Percentiles rank a stretch among this genome's conserved stretches.
These are phyloP conservation scores for Phytophthora citricola DNA, from an alignment of 352 stramenopile species.

Conservation along the genomic window DNA sequence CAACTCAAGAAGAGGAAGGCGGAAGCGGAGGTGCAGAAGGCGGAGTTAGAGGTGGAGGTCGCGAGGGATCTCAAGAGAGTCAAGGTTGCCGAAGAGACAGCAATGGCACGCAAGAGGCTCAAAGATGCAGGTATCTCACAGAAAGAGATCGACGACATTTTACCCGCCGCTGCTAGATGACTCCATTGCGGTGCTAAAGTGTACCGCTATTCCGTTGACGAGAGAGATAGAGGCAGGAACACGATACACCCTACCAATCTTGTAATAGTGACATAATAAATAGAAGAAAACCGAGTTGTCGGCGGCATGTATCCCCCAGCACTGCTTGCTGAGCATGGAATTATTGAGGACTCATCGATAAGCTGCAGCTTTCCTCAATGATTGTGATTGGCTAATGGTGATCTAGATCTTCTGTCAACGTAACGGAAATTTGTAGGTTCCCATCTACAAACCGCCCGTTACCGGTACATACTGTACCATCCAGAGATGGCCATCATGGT, in stretches of 20 bases:
- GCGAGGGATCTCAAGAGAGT: conserved; percentile 41
- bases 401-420: conserved; percentile 1
- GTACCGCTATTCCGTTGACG: not conserved
- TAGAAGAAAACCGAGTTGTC: conserved; percentile 22
- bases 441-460: not conserved
- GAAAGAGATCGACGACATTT: conserved; percentile 37
- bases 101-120: conserved; percentile 40
- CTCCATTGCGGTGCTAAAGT: not conserved
- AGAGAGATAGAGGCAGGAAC: conserved; percentile 6
- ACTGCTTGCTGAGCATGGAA: too few relatives aligned
- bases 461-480: not conserved
- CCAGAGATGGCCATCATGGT: conserved; percentile 45
- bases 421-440: not conserved
- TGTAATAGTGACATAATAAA: conserved; percentile 31
- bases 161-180: conserved; percentile 32
- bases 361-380: conserved; percentile 9
- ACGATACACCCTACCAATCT: conserved; percentile 11
- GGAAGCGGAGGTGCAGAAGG: conserved; percentile 38
- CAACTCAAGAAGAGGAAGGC: conserved; percentile 37
- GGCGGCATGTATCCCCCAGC: not conserved
- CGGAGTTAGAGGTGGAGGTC: conserved; percentile 37
- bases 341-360: conserved; percentile 2
- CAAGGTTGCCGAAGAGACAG: conserved; percentile 37
- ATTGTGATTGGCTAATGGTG: conserved; percentile 39
- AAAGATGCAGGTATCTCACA: conserved; percentile 39